These are phyloP conservation scores for Syncephalastrum sp. DNA, from an alignment of 371 early-diverging fungal genomes.

Conservation along the genomic window DNA sequence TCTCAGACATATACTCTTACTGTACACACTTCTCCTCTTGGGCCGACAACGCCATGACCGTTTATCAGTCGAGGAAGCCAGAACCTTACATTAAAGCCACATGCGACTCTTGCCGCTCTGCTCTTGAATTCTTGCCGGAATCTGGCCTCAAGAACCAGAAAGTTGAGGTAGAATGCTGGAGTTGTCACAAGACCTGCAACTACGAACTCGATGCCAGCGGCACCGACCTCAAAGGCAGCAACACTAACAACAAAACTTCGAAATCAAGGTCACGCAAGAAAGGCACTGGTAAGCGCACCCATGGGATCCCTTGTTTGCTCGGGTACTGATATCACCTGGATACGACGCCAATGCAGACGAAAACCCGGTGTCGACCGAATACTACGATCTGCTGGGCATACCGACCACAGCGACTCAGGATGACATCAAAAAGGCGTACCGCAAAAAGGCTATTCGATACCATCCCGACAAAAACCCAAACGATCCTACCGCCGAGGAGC, in stretches of 20 bases:
- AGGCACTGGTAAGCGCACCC: slow-evolving; percentile 43
- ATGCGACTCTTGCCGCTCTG: slow-evolving; percentile 39
- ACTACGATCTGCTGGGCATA: slow-evolving; percentile 92
- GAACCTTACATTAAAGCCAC: slow-evolving; percentile 49
- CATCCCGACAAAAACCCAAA: slow-evolving; percentile 95
- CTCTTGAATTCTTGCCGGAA: slow-evolving; percentile 43
- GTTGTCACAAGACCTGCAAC: slow-evolving; percentile 44
- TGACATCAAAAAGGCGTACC: slow-evolving; percentile 96
- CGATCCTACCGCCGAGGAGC: slow-evolving; percentile 83
- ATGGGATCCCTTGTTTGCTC: neutral
- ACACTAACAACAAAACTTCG: slow-evolving; percentile 11
- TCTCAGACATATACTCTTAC: too few species aligned
- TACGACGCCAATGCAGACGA: slow-evolving; percentile 47
- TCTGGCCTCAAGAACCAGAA: slow-evolving; percentile 19
- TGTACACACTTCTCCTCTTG: neutral
- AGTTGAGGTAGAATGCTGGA: slow-evolving; percentile 53
- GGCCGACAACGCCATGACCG: slow-evolving; percentile 12
- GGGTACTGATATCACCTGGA: too few species aligned
- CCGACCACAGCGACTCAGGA: slow-evolving; percentile 74
- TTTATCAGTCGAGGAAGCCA: slow-evolving; percentile 36
- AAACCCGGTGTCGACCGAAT: slow-evolving; percentile 73
- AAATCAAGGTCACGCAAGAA: slow-evolving; percentile 34
- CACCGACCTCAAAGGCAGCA: slow-evolving; percentile 26
- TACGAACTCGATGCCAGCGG: slow-evolving; percentile 51
- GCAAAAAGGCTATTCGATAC: slow-evolving; percentile 85